These are phyloP conservation scores for Eragrostis curvula DNA, from an alignment of 176 grass and related monocot species.

Conservation along the genomic window DNA sequence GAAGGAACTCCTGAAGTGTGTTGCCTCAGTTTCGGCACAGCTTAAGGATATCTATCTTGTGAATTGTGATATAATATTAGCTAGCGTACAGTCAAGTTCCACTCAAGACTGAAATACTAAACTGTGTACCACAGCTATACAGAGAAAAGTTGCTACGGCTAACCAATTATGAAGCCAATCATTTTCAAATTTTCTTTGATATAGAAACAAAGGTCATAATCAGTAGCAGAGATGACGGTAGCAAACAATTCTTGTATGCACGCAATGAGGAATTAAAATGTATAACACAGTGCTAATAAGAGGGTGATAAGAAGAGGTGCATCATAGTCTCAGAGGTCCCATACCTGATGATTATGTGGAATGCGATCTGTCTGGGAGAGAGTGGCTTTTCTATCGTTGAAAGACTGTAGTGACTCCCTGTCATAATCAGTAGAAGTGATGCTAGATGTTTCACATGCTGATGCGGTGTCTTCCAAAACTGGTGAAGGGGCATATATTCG, in stretches of 20 bases:
- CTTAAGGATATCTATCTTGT: not conserved
- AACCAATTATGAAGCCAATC: constrained; percentile 2
- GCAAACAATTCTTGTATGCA: constrained; percentile 14
- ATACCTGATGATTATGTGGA: no score
- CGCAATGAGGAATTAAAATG: constrained; percentile 30
- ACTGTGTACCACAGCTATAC: not conserved
- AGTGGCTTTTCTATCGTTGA: no score
- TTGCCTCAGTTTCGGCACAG: constrained; percentile 26
- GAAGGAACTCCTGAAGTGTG: constrained; percentile 5
- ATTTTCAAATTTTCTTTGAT: constrained; percentile 11
- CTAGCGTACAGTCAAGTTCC: constrained; percentile 10
- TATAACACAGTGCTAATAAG: constrained; percentile 32
- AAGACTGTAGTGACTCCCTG: no score
- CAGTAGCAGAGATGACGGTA: no score
- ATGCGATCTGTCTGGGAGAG: no score
- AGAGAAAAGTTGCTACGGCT: not conserved
- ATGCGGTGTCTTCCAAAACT: no score
- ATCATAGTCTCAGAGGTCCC: constrained; percentile 12
- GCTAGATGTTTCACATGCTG: no score
- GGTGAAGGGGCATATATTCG: no score
- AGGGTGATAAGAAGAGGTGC: constrained; percentile 29
- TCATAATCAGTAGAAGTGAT: no score
- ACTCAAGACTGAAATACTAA: constrained; percentile 16
- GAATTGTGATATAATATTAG: constrained; percentile 26
- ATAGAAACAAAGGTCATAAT: not conserved